Conservation (phyloP, 176 grass and related monocot genomes). For the Musa schizocarpa region DNA sequence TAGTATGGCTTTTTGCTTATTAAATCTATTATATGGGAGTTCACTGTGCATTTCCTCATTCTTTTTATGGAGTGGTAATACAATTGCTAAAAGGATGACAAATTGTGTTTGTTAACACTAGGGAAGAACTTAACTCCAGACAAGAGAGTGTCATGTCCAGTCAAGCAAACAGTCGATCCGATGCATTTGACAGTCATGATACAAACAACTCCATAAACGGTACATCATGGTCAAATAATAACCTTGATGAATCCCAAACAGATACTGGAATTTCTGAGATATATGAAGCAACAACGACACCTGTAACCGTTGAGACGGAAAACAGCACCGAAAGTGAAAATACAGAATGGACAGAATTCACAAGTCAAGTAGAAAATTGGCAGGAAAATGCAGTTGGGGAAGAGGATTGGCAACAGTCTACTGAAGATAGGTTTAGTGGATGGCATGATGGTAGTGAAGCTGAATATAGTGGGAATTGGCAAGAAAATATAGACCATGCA, state of each 20-base stretch:
- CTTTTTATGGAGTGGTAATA: not conserved
- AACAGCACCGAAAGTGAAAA: not conserved
- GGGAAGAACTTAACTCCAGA: constrained; percentile 40
- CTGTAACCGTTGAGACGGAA: not conserved
- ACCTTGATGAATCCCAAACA: not conserved
- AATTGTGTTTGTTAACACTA: constrained; percentile 4
- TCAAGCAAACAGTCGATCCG: constrained; percentile 20
- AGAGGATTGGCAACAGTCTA: constrained; percentile 12
- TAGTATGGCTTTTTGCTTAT: not conserved
- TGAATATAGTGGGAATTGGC: constrained; percentile 7
- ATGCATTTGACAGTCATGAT: not conserved
- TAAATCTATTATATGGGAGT: not conserved
- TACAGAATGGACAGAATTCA: constrained; percentile 4
- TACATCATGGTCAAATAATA: not conserved
- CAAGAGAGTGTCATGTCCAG: constrained; percentile 45
- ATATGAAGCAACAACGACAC: not conserved
- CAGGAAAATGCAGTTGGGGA: constrained; percentile 13
- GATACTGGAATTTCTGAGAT: not conserved
- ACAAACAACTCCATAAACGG: not conserved
- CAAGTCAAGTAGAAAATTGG: not conserved
- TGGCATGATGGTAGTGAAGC: not conserved
- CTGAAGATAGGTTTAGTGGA: constrained; percentile 4
- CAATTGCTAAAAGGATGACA: not conserved
- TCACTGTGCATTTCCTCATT: not conserved
- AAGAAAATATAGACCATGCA: constrained; percentile 9